Base-by-base conservation (phyloP, 1,284 basidiomycete species). In the Apiotrichum mycotoxinovorans region DNA sequence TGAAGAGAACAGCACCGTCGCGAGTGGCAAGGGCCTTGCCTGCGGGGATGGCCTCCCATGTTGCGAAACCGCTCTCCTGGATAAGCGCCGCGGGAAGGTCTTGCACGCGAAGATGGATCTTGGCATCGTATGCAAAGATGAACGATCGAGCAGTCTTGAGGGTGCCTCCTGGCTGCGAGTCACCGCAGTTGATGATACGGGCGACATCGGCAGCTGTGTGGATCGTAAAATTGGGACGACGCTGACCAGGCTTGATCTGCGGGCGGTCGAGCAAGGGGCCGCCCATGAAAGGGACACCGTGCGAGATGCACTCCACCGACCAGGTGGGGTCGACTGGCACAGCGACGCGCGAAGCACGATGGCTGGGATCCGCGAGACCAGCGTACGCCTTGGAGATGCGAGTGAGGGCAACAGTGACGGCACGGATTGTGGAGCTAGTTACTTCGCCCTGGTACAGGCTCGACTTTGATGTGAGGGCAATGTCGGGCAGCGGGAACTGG, bases 151-250 rank as follows among this genome's bases (percentile, higher is more conserved):
- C 55, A 25, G 76, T 66, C 35, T 67, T 61, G 18, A 78, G 63
- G 41, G 77, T 75, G 11, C 78, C 73, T 3, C 79, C 79, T 1
- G 79, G 79, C 58, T 80, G 79, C 42, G 76, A 78, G 60, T 80
- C 79, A 43, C 71, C 73, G 38, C 75, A 72, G 56, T 71, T 68
- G 52, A 80, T 67, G 50, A 78, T 71, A 18, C 75, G 69, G 0
- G 71, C 61, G 44, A 77, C 64, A 23, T 75, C 71, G 33, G 72
- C 70, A 7, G 79, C 78, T 8, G 71, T 72, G 52, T 79, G 70
- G 9, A 57, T 52, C 14, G 30, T 56, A 35, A 69, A 69, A 55
- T 72, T 64, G 18, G 69, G 70, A 52, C 68, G 60, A 27, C 79
- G 68, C 37, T 73, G 65, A 7, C 73, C 70, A 0, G 75, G 68